phyloP scores from a whole-genome alignment of 345 rosid genomes.

The Eucalyptus guilfoylei region DNA sequence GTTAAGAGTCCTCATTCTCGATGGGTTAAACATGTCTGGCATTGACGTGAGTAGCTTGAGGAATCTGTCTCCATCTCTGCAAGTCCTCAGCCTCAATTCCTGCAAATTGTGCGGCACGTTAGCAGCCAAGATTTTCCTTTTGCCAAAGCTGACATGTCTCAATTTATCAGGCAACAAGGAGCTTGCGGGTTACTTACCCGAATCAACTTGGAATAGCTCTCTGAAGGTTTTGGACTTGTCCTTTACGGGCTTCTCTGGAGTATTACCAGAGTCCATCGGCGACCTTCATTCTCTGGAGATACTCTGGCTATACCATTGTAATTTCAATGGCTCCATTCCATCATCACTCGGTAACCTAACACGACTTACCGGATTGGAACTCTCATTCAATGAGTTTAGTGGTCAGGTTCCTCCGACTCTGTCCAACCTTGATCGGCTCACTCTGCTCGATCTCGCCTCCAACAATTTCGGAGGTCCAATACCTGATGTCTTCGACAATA shows the following conservation, averaged over 20 bases:
- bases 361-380: not conserved
- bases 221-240: not conserved
- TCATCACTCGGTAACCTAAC: conserved; percentile 9
- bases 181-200: too few relatives aligned
- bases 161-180: too few relatives aligned
- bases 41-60: not conserved
- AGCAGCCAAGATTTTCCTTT: not conserved
- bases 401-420: not conserved
- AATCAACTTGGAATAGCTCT: too few relatives aligned
- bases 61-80: not conserved
- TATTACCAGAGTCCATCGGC: conserved; percentile 2
- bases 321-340: conserved; percentile 11
- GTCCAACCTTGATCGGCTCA: not conserved
- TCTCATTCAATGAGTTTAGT: not conserved
- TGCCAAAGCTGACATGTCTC: not conserved
- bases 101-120: not conserved
- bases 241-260: not conserved
- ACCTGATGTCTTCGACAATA: not conserved
- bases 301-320: not conserved
- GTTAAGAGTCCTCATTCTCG: not conserved
- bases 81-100: not conserved
- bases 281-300: not conserved
- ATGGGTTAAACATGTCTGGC: not conserved
- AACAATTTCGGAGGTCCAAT: not conserved
- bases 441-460: not conserved